Evolutionary conservation across 2,329 filamentous ascomycete genomes (phyloP).

Genomic region (Aspergillus vadensis): DNA sequence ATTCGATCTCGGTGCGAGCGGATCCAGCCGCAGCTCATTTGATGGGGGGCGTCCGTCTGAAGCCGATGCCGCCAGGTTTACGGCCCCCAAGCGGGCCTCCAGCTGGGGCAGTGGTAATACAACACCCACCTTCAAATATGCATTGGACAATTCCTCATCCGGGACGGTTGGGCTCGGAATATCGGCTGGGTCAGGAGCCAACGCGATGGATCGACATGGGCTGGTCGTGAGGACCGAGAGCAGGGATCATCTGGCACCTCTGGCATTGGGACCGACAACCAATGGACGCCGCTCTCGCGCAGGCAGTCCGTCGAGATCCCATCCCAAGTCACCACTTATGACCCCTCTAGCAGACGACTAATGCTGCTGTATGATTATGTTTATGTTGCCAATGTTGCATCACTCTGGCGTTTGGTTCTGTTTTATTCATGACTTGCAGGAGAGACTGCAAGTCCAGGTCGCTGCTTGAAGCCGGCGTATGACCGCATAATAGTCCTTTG

Average conservation of each 20-base stretch:
- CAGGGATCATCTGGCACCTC: conserved; percentile 69
- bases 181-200: conserved; percentile 31
- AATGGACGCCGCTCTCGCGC: conserved; percentile 47
- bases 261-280: conserved; percentile 54
- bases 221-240: conserved; percentile 82
- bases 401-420: conserved; percentile 7
- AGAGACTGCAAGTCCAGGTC: conserved; percentile 24
- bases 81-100: conserved; percentile 52
- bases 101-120: conserved; percentile 36
- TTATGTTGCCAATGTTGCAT: conserved; percentile 14
- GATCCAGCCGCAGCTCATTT: conserved; percentile 54
- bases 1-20: conserved; percentile 74
- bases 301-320: conserved; percentile 51
- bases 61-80: conserved; percentile 53
- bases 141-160: conserved; percentile 44
- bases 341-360: conserved; percentile 39
- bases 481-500: conserved; percentile 13
- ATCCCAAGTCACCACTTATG: conserved; percentile 39
- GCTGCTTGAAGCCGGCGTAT: conserved; percentile 3
- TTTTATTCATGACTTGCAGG: conserved; percentile 25
- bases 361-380: conserved; percentile 24
- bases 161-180: conserved; percentile 42
- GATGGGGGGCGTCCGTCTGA: conserved; percentile 68
- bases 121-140: conserved; percentile 40
- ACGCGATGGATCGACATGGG: conserved; percentile 65